phyloP scores from a whole-genome alignment of 805 yeast genomes.

The Hanseniaspora pseudoguilliermondii region DNA sequence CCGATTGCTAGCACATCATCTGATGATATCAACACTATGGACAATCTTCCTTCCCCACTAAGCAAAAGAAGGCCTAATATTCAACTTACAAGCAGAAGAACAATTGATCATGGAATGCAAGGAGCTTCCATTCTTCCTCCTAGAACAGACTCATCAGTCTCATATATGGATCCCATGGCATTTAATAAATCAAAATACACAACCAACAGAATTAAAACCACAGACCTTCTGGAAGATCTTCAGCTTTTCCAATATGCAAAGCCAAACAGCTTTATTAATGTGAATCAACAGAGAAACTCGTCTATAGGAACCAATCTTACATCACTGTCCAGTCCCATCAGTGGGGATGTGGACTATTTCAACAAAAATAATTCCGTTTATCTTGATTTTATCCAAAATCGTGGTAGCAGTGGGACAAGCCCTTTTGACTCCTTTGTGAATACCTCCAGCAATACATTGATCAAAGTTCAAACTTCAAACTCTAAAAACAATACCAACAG shows the following conservation, averaged over 20 bases:
- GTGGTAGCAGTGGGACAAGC: neutral
- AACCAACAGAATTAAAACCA: slow-evolving; percentile 2
- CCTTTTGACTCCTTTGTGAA: neutral
- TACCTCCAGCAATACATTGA: neutral
- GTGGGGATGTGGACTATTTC: slow-evolving; percentile 5
- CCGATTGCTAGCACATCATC: neutral
- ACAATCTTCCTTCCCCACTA: neutral
- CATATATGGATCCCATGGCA: neutral
- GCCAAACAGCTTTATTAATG: neutral
- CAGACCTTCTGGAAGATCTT: slow-evolving; percentile 5
- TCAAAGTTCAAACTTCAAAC: neutral
- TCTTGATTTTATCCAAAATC: slow-evolving; percentile 5
- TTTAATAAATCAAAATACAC: neutral
- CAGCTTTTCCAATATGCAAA: slow-evolving; percentile 1
- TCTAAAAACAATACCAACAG: neutral
- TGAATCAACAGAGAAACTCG: neutral
- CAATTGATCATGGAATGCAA: neutral
- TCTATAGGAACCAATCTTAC: slow-evolving; percentile 1
- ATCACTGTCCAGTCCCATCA: slow-evolving; percentile 1
- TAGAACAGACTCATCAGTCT: slow-evolving; percentile 13
- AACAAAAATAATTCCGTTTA: neutral
- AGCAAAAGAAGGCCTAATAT: slow-evolving; percentile 8
- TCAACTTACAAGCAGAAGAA: neutral
- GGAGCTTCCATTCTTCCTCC: slow-evolving; percentile 13
- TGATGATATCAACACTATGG: neutral